phyloP scores from a whole-genome alignment of 2,329 filamentous ascomycete genomes.

The Neonectria faginata region DNA sequence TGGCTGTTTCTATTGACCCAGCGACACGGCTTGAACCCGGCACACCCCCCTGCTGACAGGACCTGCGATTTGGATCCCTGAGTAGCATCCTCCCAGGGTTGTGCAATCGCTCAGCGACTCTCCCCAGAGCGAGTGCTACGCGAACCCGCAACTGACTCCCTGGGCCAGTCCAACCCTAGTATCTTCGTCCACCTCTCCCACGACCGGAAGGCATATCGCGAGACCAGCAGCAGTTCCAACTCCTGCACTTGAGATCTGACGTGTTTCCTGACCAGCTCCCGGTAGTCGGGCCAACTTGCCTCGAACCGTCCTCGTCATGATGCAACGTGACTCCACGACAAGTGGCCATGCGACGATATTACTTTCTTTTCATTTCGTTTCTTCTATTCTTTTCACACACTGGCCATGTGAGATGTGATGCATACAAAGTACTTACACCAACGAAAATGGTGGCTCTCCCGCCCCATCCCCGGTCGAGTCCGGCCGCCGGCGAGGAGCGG shows the following conservation, averaged over 20 bases:
- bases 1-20: constrained; percentile 4
- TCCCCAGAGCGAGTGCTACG: constrained; percentile 8
- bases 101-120: constrained; percentile 9
- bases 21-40: constrained; percentile 6
- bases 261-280: constrained; percentile 12
- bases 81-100: constrained; percentile 5
- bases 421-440: constrained; percentile 8
- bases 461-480: constrained; percentile 20
- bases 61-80: constrained; percentile 8
- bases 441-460: not conserved
- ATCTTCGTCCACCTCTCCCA: constrained; percentile 8
- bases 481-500: constrained; percentile 36
- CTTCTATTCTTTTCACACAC: constrained; percentile 4
- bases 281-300: not conserved
- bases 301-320: not conserved
- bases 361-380: constrained; percentile 15
- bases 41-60: constrained; percentile 13
- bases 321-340: constrained; percentile 27
- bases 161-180: constrained; percentile 16
- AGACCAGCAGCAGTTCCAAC: not conserved
- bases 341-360: constrained; percentile 5
- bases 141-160: not conserved
- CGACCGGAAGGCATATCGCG: constrained; percentile 2
- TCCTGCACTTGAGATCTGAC: constrained; percentile 19
- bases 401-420: constrained; percentile 32